These are phyloP conservation scores for Ganoderma multipileum DNA, from an alignment of 1,284 basidiomycete genomes.

Conservation along the genomic window DNA sequence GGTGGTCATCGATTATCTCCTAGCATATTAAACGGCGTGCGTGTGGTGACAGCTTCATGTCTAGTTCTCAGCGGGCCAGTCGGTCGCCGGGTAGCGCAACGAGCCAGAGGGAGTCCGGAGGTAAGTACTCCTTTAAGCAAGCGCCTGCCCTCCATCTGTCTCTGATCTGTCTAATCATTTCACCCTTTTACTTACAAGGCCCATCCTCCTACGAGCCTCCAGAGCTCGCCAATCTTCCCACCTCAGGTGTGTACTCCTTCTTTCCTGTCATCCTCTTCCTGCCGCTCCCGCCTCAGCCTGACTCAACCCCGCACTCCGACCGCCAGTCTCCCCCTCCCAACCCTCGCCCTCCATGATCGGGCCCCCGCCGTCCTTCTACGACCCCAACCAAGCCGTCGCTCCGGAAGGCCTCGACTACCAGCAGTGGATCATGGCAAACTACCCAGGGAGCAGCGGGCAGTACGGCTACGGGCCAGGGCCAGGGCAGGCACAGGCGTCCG, in stretches of 20 bases:
- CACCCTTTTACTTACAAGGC: constrained; percentile 22
- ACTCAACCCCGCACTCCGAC: background rate
- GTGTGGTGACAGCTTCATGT: constrained; percentile 27
- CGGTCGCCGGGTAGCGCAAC: constrained; percentile 24
- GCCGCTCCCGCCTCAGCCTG: background rate
- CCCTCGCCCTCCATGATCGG: constrained; percentile 38
- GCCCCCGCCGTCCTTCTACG: constrained; percentile 39
- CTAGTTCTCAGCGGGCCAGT: constrained; percentile 27
- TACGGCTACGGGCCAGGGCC: constrained; percentile 11
- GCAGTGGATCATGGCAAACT: constrained; percentile 36
- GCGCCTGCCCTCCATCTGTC: constrained; percentile 14
- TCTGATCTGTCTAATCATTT: constrained; percentile 29
- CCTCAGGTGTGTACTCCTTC: constrained; percentile 20
- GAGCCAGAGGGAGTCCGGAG: constrained; percentile 27
- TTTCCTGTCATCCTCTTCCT: constrained; percentile 5
- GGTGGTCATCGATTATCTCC: constrained; percentile 21
- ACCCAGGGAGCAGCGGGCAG: constrained; percentile 19
- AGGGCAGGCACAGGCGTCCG: constrained; percentile 23
- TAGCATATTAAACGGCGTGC: constrained; percentile 30
- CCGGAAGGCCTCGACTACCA: constrained; percentile 37
- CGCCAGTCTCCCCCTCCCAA: constrained; percentile 13
- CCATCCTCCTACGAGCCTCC: constrained; percentile 18
- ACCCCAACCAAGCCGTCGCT: constrained; percentile 34
- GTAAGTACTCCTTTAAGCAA: constrained; percentile 23
- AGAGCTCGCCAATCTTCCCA: constrained; percentile 26